These are phyloP conservation scores for Delonix regia DNA, from an alignment of 306 rosid genomes.

Conservation along the genomic window DNA sequence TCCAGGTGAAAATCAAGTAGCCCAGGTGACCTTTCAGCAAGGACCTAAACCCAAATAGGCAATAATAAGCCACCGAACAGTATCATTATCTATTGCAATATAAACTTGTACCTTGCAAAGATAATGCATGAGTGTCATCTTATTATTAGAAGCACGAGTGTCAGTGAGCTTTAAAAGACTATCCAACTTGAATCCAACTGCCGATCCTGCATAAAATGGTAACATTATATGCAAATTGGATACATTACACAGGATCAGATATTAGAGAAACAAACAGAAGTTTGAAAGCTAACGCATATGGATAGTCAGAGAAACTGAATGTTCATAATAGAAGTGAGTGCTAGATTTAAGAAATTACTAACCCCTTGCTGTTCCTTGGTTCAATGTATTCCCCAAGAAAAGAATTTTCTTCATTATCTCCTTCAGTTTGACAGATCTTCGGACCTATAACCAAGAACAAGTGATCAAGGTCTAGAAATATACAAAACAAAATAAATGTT, in stretches of 20 bases:
- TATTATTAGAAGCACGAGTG: slow-evolving; percentile 89
- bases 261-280: background rate
- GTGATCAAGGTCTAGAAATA: slow-evolving; percentile 33
- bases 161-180: slow-evolving; percentile 88
- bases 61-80: slow-evolving; percentile 31
- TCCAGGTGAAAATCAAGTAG: slow-evolving; percentile 87
- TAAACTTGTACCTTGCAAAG: slow-evolving; percentile 81
- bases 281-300: slow-evolving; percentile 8
- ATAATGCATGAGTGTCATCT: slow-evolving; percentile 96
- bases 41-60: slow-evolving; percentile 53
- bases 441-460: slow-evolving; percentile 57
- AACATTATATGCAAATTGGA: slow-evolving; percentile 20
- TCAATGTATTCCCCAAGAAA: slow-evolving; percentile 83
- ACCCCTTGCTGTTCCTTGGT: slow-evolving; percentile 99
- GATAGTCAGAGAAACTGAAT: slow-evolving; percentile 5
- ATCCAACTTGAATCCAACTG: slow-evolving; percentile 95
- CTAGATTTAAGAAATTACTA: slow-evolving; percentile 34
- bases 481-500: slow-evolving; percentile 4
- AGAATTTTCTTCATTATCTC: slow-evolving; percentile 90
- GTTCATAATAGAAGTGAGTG: slow-evolving; percentile 21
- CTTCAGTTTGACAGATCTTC: slow-evolving; percentile 77
- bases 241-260: slow-evolving; percentile 12
- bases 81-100: slow-evolving; percentile 36
- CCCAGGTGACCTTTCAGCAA: slow-evolving; percentile 73
- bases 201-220: slow-evolving; percentile 68